Evolutionary conservation across 176 grass and related monocot genomes (phyloP).

Genomic region (Phoenix dactylifera): DNA sequence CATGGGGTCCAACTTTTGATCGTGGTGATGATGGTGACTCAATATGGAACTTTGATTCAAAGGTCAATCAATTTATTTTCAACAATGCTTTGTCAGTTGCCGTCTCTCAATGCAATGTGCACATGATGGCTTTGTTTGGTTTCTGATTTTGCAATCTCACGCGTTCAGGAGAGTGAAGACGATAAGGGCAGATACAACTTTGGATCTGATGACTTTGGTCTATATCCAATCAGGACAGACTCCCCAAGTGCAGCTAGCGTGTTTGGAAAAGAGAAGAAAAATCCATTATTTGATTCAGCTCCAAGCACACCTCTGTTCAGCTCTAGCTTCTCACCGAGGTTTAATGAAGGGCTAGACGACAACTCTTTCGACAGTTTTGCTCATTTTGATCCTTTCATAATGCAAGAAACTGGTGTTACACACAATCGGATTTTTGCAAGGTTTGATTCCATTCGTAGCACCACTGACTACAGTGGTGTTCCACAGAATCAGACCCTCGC

Average conservation of each 20-base stretch:
- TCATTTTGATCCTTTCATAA: constrained; percentile 40
- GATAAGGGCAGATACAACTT: constrained; percentile 54
- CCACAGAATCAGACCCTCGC: constrained; percentile 10
- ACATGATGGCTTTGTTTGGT: background rate
- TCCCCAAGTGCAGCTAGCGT: constrained; percentile 39
- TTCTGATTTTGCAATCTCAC: constrained; percentile 17
- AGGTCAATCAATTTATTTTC: constrained; percentile 15
- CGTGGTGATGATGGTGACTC: constrained; percentile 69
- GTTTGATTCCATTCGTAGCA: constrained; percentile 25
- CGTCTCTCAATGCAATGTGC: too few species aligned
- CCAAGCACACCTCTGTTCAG: constrained; percentile 78
- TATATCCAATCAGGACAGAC: constrained; percentile 62
- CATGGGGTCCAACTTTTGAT: constrained; percentile 80
- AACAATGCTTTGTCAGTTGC: too few species aligned
- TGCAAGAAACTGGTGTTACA: constrained; percentile 29
- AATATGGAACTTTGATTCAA: constrained; percentile 68
- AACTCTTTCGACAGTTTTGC: constrained; percentile 75
- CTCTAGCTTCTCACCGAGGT: constrained; percentile 78
- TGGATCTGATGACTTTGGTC: constrained; percentile 47
- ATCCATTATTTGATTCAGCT: constrained; percentile 15
- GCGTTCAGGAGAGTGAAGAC: constrained; percentile 56
- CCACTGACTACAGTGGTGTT: constrained; percentile 5
- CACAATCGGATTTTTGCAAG: constrained; percentile 18
- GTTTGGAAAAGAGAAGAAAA: constrained; percentile 43
- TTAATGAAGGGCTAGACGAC: constrained; percentile 75